Evolutionary conservation across 495 filamentous ascomycete genomes (phyloP), one percentile per base, ranked within the genome.

Genomic region (Aspergillus avenaceus): DNA sequence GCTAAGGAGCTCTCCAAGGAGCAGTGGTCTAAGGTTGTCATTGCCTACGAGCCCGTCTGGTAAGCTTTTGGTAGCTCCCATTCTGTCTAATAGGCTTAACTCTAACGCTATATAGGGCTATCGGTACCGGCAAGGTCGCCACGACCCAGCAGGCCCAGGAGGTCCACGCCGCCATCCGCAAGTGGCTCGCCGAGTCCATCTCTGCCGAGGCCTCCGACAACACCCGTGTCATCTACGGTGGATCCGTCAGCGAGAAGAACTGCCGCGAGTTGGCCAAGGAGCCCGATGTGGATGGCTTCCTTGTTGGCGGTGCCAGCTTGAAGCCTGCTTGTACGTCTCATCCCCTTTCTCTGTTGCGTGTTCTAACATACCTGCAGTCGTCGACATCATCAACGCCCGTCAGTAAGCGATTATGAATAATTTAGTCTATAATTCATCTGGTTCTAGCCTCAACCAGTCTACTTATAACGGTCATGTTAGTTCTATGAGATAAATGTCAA

Each of bases 1-100:
- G 74, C 73, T 47, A 79, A 88, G 64, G 74, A 80, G 69, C 60
- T 76, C 48, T 65, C 53, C 63, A 74, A 88, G 61, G 76, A 78
- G 63, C 85, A 96, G 71, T 98, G 93, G 93, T 77, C 71, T 47
- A 95, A 93, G 75, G 83, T 98, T 58, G 92, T 97, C 68, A 81
- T 98, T 60, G 95, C 93, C 59, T 98, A 98, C 69, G 95, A 98
- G 81, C 93, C 93, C 58, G 92, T 98, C 76, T 98, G 93, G 92
- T 80, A 69, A 59, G 70, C 44, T 36, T 19, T 12, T 31, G n/a
- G n/a, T n/a, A n/a, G n/a, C 16, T 25, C 46, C 41, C 25, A 28
- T 28, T 18, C 24, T 48, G 7, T 36, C 31, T 18, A 37, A 8
- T 25, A 43, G 22, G 31, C 23, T 28, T 21, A 14, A 44, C 42